Conservation (phyloP, 2,329 filamentous ascomycete species). For the Microdochium nivale region DNA sequence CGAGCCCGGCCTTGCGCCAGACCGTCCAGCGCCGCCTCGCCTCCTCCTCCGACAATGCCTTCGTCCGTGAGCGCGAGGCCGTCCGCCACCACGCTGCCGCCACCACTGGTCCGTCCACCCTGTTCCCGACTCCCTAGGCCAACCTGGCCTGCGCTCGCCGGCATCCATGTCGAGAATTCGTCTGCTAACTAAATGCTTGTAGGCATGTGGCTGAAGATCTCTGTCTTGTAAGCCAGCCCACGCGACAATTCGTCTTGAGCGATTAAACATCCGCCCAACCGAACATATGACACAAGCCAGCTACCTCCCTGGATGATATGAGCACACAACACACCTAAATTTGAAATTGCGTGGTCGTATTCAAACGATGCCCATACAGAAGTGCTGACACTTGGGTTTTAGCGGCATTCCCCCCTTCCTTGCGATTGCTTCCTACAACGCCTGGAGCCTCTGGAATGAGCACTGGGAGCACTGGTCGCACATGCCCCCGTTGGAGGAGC, state of each 20-base stretch:
- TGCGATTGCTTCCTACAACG: constrained; percentile 66
- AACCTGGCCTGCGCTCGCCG: too few species aligned
- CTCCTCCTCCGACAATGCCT: constrained; percentile 72
- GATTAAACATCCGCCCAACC: background rate
- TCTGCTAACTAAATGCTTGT: constrained; percentile 26
- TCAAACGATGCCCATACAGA: background rate
- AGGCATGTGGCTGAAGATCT: constrained; percentile 96
- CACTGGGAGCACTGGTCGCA: constrained; percentile 96
- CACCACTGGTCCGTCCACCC: constrained; percentile 64
- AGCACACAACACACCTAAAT: background rate
- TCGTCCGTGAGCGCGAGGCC: constrained; percentile 83
- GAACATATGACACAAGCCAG: background rate
- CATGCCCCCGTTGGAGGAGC: constrained; percentile 80
- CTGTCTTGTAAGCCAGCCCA: constrained; percentile 69
- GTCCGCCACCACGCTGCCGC: constrained; percentile 84
- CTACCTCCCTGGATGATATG: background rate
- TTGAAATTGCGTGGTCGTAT: background rate
- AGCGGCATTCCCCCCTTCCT: constrained; percentile 71
- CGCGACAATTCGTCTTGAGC: constrained; percentile 2
- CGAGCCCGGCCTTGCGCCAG: constrained; percentile 41
- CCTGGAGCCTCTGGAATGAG: constrained; percentile 84
- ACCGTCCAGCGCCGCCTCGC: constrained; percentile 63
- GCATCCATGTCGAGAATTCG: constrained; percentile 2
- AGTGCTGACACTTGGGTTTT: background rate
- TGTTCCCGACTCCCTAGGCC: too few species aligned